Evolutionary conservation across 768 basidiomycete species (phyloP), one percentile per base, ranked within the genome.

Genomic region (Xerocomellus chrysenteron): DNA sequence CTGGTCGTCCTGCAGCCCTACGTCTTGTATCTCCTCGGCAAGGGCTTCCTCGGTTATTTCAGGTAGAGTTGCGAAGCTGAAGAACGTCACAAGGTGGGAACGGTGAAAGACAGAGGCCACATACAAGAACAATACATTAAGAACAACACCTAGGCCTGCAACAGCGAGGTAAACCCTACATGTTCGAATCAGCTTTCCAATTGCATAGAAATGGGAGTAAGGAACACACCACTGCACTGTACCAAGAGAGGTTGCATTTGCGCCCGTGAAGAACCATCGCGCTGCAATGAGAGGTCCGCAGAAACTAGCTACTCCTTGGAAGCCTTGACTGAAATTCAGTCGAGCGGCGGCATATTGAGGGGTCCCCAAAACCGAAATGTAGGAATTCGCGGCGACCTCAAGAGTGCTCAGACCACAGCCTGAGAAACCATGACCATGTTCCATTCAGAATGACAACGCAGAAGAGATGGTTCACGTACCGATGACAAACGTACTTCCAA

Each of bases 331-430:
- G 69, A 90, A 87, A 68, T 89, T 90, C 50, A 92, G 78, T 30
- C 89, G 80, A 63, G 86, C 84, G 14, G 87, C 86, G 47, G 88
- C 88, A 68, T 85, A 85, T 63, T 83, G 83, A 28, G 84, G 84
- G 4, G 81, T 75, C 43, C 86, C 86, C 48, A 88, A 73, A 36
- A 88, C 84, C 17, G 87, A 72, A 59, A 90, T 86, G 71, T 90
- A 89, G n/a, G 87, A 87, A 72, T 91, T 91, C 42, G 88, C 89
- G 1, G 88, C 84, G 17, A 88, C 86, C 70, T 87, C 85, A 43
- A 88, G 75, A 32, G 82, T 80, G 11, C 82, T 76, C 8, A 90
- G 78, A 40, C 90, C 90, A 59, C 84, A 86, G 3, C 83, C 83
- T 82, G 43, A 16, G 14, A 44, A 12, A 32, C 4, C 36, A 52